Base-by-base conservation (phyloP, 768 basidiomycete genomes). In the Termitomyces sp. region DNA sequence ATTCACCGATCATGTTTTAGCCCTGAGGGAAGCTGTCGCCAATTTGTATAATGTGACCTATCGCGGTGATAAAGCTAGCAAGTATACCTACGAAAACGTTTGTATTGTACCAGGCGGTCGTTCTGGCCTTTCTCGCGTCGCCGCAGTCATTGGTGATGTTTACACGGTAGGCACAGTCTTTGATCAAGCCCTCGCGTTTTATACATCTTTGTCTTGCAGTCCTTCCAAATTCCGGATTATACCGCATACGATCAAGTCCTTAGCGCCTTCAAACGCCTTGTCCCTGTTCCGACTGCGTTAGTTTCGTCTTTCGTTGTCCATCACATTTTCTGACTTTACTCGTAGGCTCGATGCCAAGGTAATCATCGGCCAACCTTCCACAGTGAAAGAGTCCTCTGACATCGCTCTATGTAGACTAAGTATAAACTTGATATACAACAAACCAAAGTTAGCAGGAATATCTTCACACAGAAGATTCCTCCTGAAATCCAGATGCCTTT, bases 91-190 rank as follows among this genome's bases (percentile, higher is more conserved):
- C 64, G 93, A 95, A 73, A 98, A 98, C 67, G 88, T 93, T 13
- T 94, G 91, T 67, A 96, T 98, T 65, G 95, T 97, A 0, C 95
- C 95, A 13, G 95, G 95, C 47, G 95, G 95, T 16, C 87, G 93
- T 56, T 80, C 95, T 2, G 95, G 95, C 12, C 80, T 98, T 62
- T 91, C 92, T 32, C 87, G 95, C 60, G 82, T 98, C 26, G 94
- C 95, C 14, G 91, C 95, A 16, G 95, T 98, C 52, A 83, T 98
- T 58, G 87, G 91, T 46, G 91, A 95, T 68, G 92, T 95, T 54
- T 93, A 92, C 64, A 88, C 86, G 44, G 91, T 89, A 64, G 61
- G 79, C 67, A 3, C 4, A 7, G 16, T 47, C n/a, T 57, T 26
- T 49, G 50, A 10, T 40, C 48, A 40, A 55, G 50, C 13, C 58